Conservation (phyloP, 2,329 filamentous ascomycete species). For the Pyrenochaeta sp. region DNA sequence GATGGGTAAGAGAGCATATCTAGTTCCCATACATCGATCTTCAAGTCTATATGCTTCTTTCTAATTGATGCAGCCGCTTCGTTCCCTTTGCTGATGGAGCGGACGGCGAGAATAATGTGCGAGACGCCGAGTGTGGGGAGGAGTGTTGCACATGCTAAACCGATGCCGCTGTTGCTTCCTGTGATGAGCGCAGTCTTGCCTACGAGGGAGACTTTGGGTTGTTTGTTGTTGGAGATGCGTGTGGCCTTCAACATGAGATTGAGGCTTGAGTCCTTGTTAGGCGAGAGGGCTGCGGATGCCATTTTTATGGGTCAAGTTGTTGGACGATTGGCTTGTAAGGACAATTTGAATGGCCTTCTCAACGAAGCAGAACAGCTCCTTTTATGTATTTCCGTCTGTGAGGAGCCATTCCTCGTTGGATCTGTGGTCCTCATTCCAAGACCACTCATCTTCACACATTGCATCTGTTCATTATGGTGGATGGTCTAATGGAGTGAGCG, state of each 20-base stretch:
- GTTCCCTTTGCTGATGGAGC: constrained; percentile 37
- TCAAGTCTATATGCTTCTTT: constrained; percentile 14
- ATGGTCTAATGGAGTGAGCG: neutral
- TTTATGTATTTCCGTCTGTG: too few species aligned
- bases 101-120: constrained; percentile 42
- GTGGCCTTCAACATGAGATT: neutral
- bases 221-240: neutral
- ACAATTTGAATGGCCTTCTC: too few species aligned
- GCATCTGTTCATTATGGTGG: too few species aligned
- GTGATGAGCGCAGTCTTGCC: neutral
- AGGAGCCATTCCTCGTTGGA: too few species aligned
- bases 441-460: too few species aligned
- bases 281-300: neutral
- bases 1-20: constrained; percentile 36
- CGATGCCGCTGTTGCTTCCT: constrained; percentile 1
- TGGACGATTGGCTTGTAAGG: too few species aligned
- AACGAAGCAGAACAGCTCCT: too few species aligned
- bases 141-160: neutral
- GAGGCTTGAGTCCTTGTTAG: neutral
- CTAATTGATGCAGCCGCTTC: constrained; percentile 25
- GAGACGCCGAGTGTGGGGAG: constrained; percentile 2
- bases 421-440: too few species aligned
- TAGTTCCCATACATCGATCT: constrained; percentile 37
- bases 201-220: neutral
- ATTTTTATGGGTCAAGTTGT: neutral